Base-by-base conservation (phyloP, 139 green algal species). In the Picochlorum costavermella region DNA sequence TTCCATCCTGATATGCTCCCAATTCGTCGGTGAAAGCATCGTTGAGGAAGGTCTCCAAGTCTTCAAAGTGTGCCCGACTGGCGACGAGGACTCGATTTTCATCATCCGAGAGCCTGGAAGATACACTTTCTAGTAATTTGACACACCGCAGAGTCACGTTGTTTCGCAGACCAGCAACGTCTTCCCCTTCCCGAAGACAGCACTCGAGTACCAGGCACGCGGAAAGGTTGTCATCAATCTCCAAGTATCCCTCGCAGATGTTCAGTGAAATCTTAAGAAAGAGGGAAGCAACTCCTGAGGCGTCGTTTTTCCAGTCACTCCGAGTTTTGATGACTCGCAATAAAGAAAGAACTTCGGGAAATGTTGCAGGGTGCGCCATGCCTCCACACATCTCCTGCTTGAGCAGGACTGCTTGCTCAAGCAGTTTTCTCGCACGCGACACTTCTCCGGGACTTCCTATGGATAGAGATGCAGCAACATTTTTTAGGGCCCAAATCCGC, bases 401-500 rank as follows among this genome's bases (percentile, higher is more conserved):
- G 5, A 85, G 61, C 25, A 40, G 29, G 28, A 83, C 69, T 6
- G 78, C 76, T 36, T 76, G 63, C 26, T 81, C 76, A 28, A 81
- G 67, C 43, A 85, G 61, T 51, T 65, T 20, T 5, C 69, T 44
- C 2, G 76, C 72, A 2, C 70, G 58, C 1, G 49, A 68, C 3
- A 43, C 23, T 56, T 84, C 78, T 12, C 61, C 68, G 3, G 65
- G 44, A 3, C 63, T 65, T 17, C 70, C 67, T 60, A 85, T 63
- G 4, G 76, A 66, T 44, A 78, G 43, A 26, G 73, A 75, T 44
- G 48, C 60, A 59, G 75, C 75, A 49, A 85, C 79, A 33, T 85
- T 85, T 28, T 72, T 69, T 31, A 85, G 60, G 12, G 79, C 76
- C 78, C 78, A 85, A 31, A 71, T 70, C 13, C 76, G 61, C 69